These are phyloP conservation scores for Eucalyptus victrix DNA, from an alignment of 345 rosid species.

Conservation along the genomic window DNA sequence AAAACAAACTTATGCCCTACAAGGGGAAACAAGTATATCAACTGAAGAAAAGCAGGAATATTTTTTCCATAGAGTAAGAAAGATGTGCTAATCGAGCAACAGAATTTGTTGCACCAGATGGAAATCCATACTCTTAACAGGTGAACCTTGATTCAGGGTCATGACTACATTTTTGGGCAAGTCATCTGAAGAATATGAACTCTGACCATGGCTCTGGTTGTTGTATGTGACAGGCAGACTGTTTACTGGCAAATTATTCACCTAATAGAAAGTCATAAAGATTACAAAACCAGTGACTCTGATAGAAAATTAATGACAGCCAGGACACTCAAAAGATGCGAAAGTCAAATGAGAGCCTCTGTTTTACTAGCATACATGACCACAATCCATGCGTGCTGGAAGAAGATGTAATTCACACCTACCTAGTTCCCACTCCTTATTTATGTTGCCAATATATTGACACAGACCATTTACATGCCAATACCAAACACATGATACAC, in stretches of 20 bases:
- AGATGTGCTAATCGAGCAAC: constrained; percentile 41
- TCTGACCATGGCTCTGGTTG: constrained; percentile 55
- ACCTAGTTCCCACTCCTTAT: background rate
- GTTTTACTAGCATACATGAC: background rate
- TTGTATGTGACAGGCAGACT: constrained; percentile 48
- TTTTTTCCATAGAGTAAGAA: background rate
- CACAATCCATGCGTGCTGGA: background rate
- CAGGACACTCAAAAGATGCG: background rate
- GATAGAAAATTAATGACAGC: background rate
- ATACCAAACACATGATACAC: background rate
- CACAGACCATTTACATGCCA: background rate
- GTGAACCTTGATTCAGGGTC: constrained; percentile 55
- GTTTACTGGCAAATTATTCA: constrained; percentile 51
- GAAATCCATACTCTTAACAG: constrained; percentile 79
- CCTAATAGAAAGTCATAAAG: constrained; percentile 19
- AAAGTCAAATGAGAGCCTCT: background rate
- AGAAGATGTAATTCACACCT: background rate
- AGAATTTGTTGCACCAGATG: constrained; percentile 61
- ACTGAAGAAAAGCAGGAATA: background rate
- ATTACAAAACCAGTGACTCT: background rate
- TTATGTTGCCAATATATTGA: background rate
- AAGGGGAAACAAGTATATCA: no score
- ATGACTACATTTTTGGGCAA: constrained; percentile 57
- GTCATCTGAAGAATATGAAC: constrained; percentile 40
- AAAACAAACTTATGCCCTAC: no score